Conservation (phyloP, 495 filamentous ascomycete genomes). For the Neurospora discreta region DNA sequence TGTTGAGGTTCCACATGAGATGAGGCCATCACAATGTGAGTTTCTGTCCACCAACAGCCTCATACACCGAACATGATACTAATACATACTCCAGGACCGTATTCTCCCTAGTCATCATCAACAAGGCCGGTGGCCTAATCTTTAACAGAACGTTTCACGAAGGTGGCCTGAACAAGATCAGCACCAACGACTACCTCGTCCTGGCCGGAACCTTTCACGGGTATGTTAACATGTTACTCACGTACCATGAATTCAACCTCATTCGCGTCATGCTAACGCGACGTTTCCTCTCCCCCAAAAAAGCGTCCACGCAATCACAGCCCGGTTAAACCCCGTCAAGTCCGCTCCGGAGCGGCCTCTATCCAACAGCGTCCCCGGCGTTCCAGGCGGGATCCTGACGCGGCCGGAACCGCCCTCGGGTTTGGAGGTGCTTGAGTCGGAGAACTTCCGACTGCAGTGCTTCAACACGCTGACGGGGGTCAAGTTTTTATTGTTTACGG, state of each 20-base stretch:
- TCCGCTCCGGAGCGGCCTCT: constrained; percentile 17
- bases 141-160: constrained; percentile 88
- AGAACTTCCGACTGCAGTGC: constrained; percentile 86
- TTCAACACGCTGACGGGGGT: constrained; percentile 90
- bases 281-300: constrained; percentile 15
- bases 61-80: background rate
- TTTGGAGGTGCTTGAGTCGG: constrained; percentile 81
- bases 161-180: constrained; percentile 69
- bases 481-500: constrained; percentile 93
- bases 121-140: constrained; percentile 92
- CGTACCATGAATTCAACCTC: background rate
- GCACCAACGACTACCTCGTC: constrained; percentile 88
- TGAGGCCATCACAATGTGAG: constrained; percentile 14
- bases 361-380: constrained; percentile 24
- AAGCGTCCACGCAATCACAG: constrained; percentile 84
- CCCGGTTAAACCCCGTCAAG: constrained; percentile 56
- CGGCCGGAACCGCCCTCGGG: constrained; percentile 53
- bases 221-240: constrained; percentile 26
- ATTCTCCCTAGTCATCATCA: constrained; percentile 90
- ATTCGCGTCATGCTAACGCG: background rate
- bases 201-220: constrained; percentile 98
- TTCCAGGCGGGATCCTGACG: constrained; percentile 37
- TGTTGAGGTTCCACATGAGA: constrained; percentile 1
- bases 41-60: background rate
- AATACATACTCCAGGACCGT: constrained; percentile 53